Percentiles rank a stretch among this genome's conserved stretches.
Evolutionary conservation across 2,329 filamentous ascomycete species (phyloP).

Genomic region (Zasmidium cellare): DNA sequence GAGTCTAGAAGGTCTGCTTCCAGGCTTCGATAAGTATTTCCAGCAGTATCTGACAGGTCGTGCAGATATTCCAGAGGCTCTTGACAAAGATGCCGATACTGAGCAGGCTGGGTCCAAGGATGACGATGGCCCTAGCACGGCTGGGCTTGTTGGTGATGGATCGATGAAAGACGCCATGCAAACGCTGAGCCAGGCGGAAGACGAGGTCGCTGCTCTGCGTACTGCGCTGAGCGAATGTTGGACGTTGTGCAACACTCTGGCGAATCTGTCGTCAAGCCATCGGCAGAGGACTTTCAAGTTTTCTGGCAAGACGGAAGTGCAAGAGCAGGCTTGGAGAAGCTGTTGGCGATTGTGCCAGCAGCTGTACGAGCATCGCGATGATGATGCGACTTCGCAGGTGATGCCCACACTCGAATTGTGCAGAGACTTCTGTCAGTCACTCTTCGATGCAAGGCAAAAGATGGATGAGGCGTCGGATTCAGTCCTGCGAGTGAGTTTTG

Average conservation of each 20-base stretch:
- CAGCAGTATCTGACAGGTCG: constrained; percentile 20
- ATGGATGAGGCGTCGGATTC: constrained; percentile 81
- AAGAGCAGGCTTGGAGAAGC: constrained; percentile 88
- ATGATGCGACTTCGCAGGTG: constrained; percentile 67
- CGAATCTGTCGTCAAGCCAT: constrained; percentile 80
- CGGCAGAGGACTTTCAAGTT: constrained; percentile 76
- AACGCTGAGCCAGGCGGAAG: constrained; percentile 52
- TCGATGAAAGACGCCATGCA: constrained; percentile 55
- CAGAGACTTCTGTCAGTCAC: constrained; percentile 84
- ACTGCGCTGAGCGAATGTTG: constrained; percentile 84
- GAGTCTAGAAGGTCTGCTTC: constrained; percentile 70
- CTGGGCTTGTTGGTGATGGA: constrained; percentile 36
- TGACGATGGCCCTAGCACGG: constrained; percentile 34
- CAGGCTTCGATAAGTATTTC: constrained; percentile 18
- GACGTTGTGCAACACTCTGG: constrained; percentile 89
- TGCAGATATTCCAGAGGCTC: constrained; percentile 49
- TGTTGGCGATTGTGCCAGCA: constrained; percentile 93
- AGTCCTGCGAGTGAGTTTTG: constrained; percentile 86
- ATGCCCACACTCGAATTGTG: constrained; percentile 80
- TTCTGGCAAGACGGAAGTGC: constrained; percentile 70
- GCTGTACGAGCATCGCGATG: constrained; percentile 78
- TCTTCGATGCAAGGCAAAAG: constrained; percentile 81
- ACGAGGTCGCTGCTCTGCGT: constrained; percentile 68
- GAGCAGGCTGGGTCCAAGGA: constrained; percentile 10
- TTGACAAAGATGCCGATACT: constrained; percentile 40